Evolutionary conservation across 176 grass and related monocot species (phyloP).

Genomic region (Lolium perenne): DNA sequence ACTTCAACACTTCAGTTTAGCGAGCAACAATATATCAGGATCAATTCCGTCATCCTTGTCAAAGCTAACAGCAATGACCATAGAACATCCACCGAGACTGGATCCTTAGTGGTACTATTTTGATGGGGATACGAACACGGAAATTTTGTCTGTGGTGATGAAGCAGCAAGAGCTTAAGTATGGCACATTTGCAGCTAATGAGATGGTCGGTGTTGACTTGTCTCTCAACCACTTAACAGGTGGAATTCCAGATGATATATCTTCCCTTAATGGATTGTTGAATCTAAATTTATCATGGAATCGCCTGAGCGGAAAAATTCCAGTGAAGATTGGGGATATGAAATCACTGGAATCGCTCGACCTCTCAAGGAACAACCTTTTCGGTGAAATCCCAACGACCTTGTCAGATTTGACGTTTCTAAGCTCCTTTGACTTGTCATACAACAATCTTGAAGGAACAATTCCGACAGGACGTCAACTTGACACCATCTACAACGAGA

Average conservation of each 20-base stretch:
- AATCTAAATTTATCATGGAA: background rate
- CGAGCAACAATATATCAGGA: slow-evolving; percentile 46
- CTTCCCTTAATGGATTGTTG: background rate
- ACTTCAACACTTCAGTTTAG: background rate
- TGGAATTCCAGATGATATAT: background rate
- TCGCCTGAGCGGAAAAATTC: background rate
- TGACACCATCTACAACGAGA: too few relatives aligned
- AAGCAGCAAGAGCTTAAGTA: slow-evolving; percentile 21
- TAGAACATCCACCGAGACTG: too few relatives aligned
- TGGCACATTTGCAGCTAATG: background rate
- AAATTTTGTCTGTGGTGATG: background rate
- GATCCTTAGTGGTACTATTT: background rate
- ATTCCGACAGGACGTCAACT: too few relatives aligned
- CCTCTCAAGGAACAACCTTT: slow-evolving; percentile 44
- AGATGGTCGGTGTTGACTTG: background rate
- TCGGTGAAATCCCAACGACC: slow-evolving; percentile 15
- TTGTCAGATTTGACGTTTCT: background rate
- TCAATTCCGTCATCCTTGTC: slow-evolving; percentile 27
- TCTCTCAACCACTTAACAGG: too few relatives aligned
- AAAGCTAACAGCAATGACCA: slow-evolving; percentile 31
- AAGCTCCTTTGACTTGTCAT: too few relatives aligned
- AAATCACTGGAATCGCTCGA: slow-evolving; percentile 53
- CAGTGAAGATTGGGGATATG: slow-evolving; percentile 22
- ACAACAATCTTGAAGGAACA: too few relatives aligned
- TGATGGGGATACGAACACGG: background rate